Evolutionary conservation across 495 filamentous ascomycete genomes (phyloP).

Genomic region (Cenococcum geophilum): DNA sequence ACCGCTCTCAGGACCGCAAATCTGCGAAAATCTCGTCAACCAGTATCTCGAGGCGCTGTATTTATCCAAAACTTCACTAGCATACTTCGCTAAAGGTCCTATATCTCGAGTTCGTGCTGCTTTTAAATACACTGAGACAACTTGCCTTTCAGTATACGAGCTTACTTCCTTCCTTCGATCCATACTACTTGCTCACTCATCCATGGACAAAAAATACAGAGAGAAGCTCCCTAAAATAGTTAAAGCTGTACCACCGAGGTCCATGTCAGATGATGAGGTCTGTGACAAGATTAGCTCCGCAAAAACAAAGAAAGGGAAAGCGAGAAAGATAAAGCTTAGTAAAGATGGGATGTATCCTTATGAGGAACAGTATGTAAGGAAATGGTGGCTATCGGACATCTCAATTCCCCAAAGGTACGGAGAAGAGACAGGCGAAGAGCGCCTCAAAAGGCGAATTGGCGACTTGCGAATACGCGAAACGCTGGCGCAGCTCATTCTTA

Average conservation of each 20-base stretch:
- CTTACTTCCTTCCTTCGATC: constrained; percentile 40
- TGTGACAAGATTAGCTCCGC: constrained; percentile 21
- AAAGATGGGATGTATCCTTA: constrained; percentile 70
- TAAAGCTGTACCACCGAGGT: constrained; percentile 53
- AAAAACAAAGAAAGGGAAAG: constrained; percentile 47
- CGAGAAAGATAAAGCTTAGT: constrained; percentile 62
- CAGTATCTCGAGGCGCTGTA: constrained; percentile 91
- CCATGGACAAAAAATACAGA: constrained; percentile 83
- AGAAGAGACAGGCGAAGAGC: constrained; percentile 17
- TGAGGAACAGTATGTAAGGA: constrained; percentile 67
- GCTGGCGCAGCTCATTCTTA: constrained; percentile 82
- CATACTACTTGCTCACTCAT: constrained; percentile 61
- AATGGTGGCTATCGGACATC: constrained; percentile 59
- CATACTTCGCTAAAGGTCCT: constrained; percentile 96
- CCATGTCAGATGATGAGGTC: constrained; percentile 55
- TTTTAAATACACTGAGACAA: constrained; percentile 56
- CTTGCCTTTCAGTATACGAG: constrained; percentile 9
- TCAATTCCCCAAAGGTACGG: not conserved
- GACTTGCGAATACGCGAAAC: constrained; percentile 64
- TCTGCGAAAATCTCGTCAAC: constrained; percentile 60
- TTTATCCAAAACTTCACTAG: constrained; percentile 84
- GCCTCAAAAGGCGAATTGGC: constrained; percentile 53
- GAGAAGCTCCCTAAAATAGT: constrained; percentile 66
- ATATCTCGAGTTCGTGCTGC: constrained; percentile 77
- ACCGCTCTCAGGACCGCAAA: constrained; percentile 51